phyloP scores from a whole-genome alignment of 2,329 filamentous ascomycete genomes.

The Lecanicillium sp. region DNA sequence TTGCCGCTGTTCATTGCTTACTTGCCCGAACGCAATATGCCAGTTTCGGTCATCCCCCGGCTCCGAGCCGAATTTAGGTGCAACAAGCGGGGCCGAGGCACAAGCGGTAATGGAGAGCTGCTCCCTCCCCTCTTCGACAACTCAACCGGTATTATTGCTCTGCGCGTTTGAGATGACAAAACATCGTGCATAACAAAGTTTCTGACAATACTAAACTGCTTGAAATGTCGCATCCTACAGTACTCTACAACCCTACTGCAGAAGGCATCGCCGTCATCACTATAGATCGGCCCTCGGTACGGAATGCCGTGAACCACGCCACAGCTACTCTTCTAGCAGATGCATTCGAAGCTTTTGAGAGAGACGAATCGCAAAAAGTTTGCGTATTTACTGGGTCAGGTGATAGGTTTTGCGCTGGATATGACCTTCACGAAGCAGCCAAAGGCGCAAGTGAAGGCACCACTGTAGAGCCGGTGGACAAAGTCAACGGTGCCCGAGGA shows the following conservation, averaged over 20 bases:
- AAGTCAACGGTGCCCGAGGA: conserved; percentile 19
- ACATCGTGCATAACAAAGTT: too few relatives aligned
- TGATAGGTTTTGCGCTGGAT: conserved; percentile 44
- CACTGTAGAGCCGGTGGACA: conserved; percentile 7
- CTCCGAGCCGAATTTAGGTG: too few relatives aligned
- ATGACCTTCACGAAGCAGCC: conserved; percentile 39
- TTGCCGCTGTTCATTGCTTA: too few relatives aligned
- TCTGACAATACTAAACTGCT: too few relatives aligned
- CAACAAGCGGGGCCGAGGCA: too few relatives aligned
- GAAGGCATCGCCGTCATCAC: conserved; percentile 45
- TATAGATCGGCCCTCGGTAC: conserved; percentile 40
- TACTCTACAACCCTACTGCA: conserved; percentile 8
- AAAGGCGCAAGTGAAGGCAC: conserved; percentile 8
- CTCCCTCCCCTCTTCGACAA: too few relatives aligned
- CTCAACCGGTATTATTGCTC: too few relatives aligned
- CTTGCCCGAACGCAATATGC: too few relatives aligned
- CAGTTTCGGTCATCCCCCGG: too few relatives aligned
- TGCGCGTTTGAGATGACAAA: too few relatives aligned
- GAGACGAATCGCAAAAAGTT: conserved; percentile 40
- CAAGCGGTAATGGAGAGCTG: too few relatives aligned
- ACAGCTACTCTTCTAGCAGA: conserved; percentile 39
- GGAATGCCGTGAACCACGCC: conserved; percentile 42
- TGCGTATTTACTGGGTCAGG: conserved; percentile 38
- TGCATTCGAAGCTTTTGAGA: conserved; percentile 40
- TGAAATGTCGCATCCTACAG: background rate